These are phyloP conservation scores for Lachnellula hyalina DNA, from an alignment of 2,329 filamentous ascomycete species.

Conservation along the genomic window DNA sequence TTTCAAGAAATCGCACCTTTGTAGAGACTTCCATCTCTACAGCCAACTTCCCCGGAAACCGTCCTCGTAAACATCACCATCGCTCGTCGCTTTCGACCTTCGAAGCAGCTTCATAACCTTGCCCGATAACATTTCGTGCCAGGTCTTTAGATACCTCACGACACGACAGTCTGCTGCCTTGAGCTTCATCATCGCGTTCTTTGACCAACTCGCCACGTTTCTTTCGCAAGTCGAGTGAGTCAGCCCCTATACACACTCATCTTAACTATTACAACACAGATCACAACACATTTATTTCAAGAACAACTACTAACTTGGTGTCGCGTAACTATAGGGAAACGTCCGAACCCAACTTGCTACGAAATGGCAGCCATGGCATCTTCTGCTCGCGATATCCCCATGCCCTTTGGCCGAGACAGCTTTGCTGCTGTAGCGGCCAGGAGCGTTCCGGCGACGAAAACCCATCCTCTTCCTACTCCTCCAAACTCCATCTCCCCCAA, in stretches of 20 bases:
- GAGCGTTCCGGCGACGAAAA: conserved; percentile 51
- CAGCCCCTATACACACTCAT: conserved; percentile 14
- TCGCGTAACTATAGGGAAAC: conserved; percentile 31
- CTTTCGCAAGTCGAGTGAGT: conserved; percentile 33
- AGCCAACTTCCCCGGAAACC: conserved; percentile 12
- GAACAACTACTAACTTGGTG: conserved; percentile 20
- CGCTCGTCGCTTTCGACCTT: conserved; percentile 17
- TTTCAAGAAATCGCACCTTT: conserved; percentile 8
- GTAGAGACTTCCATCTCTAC: conserved; percentile 23
- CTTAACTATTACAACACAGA: conserved; percentile 1
- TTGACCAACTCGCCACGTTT: conserved; percentile 24
- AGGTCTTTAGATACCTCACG: conserved; percentile 11
- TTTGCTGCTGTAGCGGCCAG: conserved; percentile 67
- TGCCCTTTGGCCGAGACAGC: conserved; percentile 59
- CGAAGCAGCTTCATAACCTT: conserved; percentile 23
- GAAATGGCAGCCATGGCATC: conserved; percentile 62
- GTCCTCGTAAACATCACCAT: conserved; percentile 10
- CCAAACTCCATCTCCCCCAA: conserved; percentile 92
- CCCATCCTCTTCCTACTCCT: conserved; percentile 73
- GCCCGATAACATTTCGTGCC: conserved; percentile 22
- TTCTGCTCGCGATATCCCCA: conserved; percentile 59
- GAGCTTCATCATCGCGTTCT: conserved; percentile 22
- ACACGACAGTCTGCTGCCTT: conserved; percentile 22
- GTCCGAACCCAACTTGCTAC: conserved; percentile 26
- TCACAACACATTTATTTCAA: conserved; percentile 11